A percentile compares a stretch with the other conserved stretches of the same genome.
phyloP scores from a whole-genome alignment of 2,329 filamentous ascomycete species.

The Cladosporium sp. region DNA sequence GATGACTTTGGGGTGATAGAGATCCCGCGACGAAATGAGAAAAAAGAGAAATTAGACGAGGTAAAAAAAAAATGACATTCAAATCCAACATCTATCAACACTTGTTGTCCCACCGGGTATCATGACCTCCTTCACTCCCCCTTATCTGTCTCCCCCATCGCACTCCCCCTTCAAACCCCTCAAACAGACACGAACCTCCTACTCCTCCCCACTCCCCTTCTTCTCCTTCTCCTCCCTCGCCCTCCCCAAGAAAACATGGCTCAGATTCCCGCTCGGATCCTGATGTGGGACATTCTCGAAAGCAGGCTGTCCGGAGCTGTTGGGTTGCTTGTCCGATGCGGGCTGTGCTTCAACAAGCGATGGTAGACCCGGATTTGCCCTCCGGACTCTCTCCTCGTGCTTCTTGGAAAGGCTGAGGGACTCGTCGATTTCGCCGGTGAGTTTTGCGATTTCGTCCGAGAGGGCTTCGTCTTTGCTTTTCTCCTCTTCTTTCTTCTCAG shows the following conservation, averaged over 20 bases:
- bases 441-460: constrained; percentile 53
- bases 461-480: constrained; percentile 51
- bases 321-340: constrained; percentile 2
- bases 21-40: too few species aligned
- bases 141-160: too few species aligned
- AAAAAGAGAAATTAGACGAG: too few species aligned
- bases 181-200: too few species aligned
- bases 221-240: background rate
- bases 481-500: constrained; percentile 20
- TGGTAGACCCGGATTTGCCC: background rate
- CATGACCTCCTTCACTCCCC: too few species aligned
- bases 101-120: too few species aligned
- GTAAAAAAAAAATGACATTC: too few species aligned
- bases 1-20: too few species aligned
- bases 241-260: constrained; percentile 1
- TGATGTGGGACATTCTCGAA: constrained; percentile 2
- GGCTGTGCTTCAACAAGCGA: background rate
- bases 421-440: constrained; percentile 55
- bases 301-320: constrained; percentile 1
- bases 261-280: constrained; percentile 2
- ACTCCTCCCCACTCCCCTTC: background rate
- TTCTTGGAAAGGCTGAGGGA: constrained; percentile 46
- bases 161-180: too few species aligned
- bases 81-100: too few species aligned
- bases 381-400: constrained; percentile 36